These are phyloP conservation scores for Aspergillus nanangensis DNA, from an alignment of 495 filamentous ascomycete genomes.

Conservation along the genomic window DNA sequence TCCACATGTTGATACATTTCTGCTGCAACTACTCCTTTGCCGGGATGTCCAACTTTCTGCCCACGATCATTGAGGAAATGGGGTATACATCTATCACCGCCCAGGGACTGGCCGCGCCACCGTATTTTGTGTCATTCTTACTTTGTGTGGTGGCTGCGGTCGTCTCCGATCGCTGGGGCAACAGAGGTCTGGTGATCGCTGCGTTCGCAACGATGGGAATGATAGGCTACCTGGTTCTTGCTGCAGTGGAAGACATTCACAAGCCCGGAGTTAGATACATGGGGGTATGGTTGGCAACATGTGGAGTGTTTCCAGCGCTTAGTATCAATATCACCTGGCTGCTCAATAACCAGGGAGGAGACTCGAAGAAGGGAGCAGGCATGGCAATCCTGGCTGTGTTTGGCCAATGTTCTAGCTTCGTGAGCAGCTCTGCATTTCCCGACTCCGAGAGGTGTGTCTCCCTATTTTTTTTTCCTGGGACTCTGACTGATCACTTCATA, in stretches of 20 bases:
- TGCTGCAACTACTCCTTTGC: conserved; percentile 28
- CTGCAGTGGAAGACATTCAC: conserved; percentile 32
- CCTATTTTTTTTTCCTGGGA: neutral
- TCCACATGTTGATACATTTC: conserved; percentile 24
- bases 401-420: conserved; percentile 27
- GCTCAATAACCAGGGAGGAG: conserved; percentile 57
- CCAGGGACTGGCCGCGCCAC: conserved; percentile 69
- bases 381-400: conserved; percentile 26
- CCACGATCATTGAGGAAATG: conserved; percentile 65
- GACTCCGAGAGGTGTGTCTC: conserved; percentile 10
- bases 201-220: conserved; percentile 51
- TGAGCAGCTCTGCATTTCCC: conserved; percentile 24
- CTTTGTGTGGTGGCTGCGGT: conserved; percentile 54
- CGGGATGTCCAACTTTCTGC: conserved; percentile 65
- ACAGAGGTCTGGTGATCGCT: conserved; percentile 60
- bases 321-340: conserved; percentile 63
- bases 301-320: conserved; percentile 57
- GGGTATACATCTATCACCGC: conserved; percentile 60
- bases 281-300: conserved; percentile 59
- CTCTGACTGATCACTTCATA: neutral
- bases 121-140: conserved; percentile 67
- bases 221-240: conserved; percentile 65
- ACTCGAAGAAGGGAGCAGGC: conserved; percentile 28
- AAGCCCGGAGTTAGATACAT: conserved; percentile 51
- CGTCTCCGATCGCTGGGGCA: conserved; percentile 58